Conservation (phyloP, 179 eudicot genomes). For the Beta macrorhiza region DNA sequence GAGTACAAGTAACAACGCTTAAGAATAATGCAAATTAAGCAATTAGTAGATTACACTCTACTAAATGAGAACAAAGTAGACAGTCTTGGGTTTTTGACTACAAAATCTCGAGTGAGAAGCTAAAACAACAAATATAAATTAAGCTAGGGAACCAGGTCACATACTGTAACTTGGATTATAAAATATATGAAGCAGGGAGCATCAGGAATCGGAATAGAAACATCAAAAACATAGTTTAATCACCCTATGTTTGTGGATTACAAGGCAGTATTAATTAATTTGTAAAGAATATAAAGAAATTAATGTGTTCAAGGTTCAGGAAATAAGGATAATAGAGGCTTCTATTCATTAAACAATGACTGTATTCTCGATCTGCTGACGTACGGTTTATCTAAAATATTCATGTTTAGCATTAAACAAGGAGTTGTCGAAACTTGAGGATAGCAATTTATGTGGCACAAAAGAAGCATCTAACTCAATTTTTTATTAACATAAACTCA, state of each 20-base stretch:
- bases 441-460: conserved; percentile 41
- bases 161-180: conserved; percentile 22
- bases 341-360: conserved; percentile 52
- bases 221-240: conserved; percentile 79
- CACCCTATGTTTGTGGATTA: conserved; percentile 39
- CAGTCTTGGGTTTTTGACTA: conserved; percentile 57
- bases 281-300: conserved; percentile 33
- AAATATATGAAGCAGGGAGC: conserved; percentile 33
- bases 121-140: conserved; percentile 42
- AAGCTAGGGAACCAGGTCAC: conserved; percentile 37
- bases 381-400: conserved; percentile 17
- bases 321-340: conserved; percentile 67
- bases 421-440: conserved; percentile 45
- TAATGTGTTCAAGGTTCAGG: conserved; percentile 76
- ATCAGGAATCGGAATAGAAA: conserved; percentile 88
- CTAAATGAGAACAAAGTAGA: conserved; percentile 51
- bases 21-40: no score
- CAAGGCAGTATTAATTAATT: conserved; percentile 35
- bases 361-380: conserved; percentile 43
- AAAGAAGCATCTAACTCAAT: conserved; percentile 51
- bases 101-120: conserved; percentile 43
- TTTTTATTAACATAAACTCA: conserved; percentile 9
- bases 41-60: conserved; percentile 1
- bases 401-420: conserved; percentile 27
- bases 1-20: no score